Percentiles rank a stretch among this genome's conserved stretches.
These are phyloP conservation scores for Xylaria sp. DNA, from an alignment of 2,329 filamentous ascomycete genomes.

Conservation along the genomic window DNA sequence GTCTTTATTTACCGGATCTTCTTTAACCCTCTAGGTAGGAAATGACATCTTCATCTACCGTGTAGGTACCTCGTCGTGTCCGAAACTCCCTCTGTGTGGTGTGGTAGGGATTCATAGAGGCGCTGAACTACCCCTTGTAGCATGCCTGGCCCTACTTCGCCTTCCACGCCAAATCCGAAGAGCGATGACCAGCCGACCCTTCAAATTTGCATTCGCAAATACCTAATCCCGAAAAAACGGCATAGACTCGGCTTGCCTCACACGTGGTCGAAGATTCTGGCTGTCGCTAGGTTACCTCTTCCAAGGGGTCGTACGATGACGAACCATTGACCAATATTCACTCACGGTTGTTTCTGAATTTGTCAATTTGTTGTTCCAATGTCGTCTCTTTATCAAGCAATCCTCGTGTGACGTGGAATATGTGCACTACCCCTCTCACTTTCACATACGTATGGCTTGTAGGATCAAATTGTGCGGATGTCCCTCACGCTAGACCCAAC, in stretches of 20 bases:
- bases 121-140: constrained; percentile 19
- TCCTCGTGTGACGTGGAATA: constrained; percentile 14
- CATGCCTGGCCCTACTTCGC: constrained; percentile 16
- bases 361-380: constrained; percentile 4
- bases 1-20: constrained; percentile 11
- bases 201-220: constrained; percentile 8
- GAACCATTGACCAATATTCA: background rate
- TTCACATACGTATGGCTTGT: too few relatives aligned
- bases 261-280: constrained; percentile 26
- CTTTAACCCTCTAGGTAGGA: constrained; percentile 5
- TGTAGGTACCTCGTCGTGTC: background rate
- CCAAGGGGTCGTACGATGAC: constrained; percentile 26
- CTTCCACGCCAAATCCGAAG: constrained; percentile 25
- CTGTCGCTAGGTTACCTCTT: constrained; percentile 5
- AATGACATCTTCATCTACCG: constrained; percentile 4
- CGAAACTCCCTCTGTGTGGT: too few relatives aligned
- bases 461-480: background rate
- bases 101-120: background rate
- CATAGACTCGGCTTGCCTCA: constrained; percentile 23
- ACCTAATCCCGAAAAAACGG: constrained; percentile 17
- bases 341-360: constrained; percentile 9
- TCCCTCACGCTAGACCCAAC: background rate
- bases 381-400: constrained; percentile 10
- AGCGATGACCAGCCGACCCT: constrained; percentile 20
- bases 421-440: constrained; percentile 1